Base-by-base conservation (phyloP, 78 protist genomes). In the Dictyostelium intermedium region DNA sequence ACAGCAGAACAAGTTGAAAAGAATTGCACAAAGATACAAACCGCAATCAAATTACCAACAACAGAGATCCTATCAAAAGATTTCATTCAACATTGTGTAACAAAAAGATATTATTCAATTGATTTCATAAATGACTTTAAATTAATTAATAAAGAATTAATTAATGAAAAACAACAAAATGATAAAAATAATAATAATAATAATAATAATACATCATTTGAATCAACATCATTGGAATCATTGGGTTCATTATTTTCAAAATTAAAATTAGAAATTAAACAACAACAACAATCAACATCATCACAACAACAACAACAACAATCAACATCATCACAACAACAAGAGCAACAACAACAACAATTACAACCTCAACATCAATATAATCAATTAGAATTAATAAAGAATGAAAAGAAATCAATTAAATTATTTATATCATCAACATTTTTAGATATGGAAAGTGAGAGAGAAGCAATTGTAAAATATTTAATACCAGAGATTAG, bases 381-480 rank as follows among this genome's bases (percentile, higher is more conserved):
- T 25, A 82, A 60, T 82, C 47, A 27, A 56, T n/a, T 82, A 7
- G 86, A 82, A 16, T 20, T 32, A 13, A 82, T 82, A 13, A 50
- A 53, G 30, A 50, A 47, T n/a, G 41, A 41, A 32, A 80, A 80
- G 32, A 80, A 37, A 50, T 16, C 39, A 25, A 30, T 50, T 32
- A 82, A 82, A 43, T 35, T 82, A 60, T 82, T 82, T 9, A 56
- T 82, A 32, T 56, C 76, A 35, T 82, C 86, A 39, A 82, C 86
- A 16, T 82, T 89, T 70, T 41, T 70, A 20, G 94, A 89, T 80
- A 89, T 89, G 94, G 37, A 45, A 25, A 39, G 34, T 7, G 94
- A 89, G 53, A 83, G 94, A 35, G 94, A 89, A 43, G 35, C 20
- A 3, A 11, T 89, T 18, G 61, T 35, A 6, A 27, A 27, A 20